Conservation (phyloP, 805 yeast species). For the Lipomyces starkeyi region DNA sequence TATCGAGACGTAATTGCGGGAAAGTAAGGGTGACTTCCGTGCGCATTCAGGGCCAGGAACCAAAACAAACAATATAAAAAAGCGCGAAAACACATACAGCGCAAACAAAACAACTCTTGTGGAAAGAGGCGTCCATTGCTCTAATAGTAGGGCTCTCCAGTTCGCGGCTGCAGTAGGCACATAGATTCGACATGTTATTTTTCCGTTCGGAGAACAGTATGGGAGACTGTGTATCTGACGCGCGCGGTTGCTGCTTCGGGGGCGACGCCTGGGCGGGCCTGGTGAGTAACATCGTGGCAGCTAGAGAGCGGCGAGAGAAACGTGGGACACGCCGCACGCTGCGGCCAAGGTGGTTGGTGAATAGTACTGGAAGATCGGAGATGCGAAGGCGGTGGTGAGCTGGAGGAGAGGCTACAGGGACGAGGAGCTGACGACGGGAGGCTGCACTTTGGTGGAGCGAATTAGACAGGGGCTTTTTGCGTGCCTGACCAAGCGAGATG, state of each 20-base stretch:
- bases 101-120: slow-evolving; percentile 36
- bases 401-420: neutral
- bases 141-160: slow-evolving; percentile 33
- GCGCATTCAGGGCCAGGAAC: neutral
- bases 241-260: neutral
- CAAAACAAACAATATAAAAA: slow-evolving; percentile 5
- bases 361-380: neutral
- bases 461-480: slow-evolving; percentile 5
- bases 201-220: neutral
- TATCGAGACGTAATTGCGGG: too few species aligned
- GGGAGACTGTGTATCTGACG: neutral
- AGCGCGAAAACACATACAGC: slow-evolving; percentile 23
- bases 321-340: slow-evolving; percentile 3
- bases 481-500: neutral
- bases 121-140: slow-evolving; percentile 30
- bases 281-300: slow-evolving; percentile 8
- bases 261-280: slow-evolving; percentile 7
- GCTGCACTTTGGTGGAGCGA: neutral
- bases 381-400: neutral
- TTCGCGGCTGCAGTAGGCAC: slow-evolving; percentile 28
- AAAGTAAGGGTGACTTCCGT: too few species aligned
- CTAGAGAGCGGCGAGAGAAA: neutral
- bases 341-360: neutral
- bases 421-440: neutral
- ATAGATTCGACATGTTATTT: neutral